Evolutionary conservation across 768 basidiomycete species (phyloP).

Genomic region (Mycena rebaudengoi): DNA sequence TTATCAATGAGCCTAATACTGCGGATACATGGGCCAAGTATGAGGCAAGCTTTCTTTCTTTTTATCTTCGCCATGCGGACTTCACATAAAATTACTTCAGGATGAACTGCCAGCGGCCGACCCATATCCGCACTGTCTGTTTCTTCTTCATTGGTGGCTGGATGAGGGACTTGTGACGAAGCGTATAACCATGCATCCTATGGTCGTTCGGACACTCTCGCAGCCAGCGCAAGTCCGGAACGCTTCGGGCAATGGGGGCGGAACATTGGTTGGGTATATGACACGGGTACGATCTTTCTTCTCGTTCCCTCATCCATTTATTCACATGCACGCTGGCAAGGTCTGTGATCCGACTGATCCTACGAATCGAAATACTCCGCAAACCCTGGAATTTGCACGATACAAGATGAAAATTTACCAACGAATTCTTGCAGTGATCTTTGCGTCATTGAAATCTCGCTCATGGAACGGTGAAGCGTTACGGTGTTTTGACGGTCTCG

Average conservation of each 20-base stretch:
- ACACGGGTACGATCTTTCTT: conserved; percentile 30
- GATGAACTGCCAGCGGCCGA: neutral
- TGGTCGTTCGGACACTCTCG: conserved; percentile 35
- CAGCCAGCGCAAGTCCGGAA: conserved; percentile 39
- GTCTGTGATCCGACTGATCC: conserved; percentile 31
- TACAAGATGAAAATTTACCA: conserved; percentile 41
- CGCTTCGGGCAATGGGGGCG: conserved; percentile 43
- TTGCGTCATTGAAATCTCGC: conserved; percentile 24
- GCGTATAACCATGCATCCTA: conserved; percentile 33
- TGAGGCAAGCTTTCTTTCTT: too few species aligned
- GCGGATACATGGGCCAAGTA: too few species aligned
- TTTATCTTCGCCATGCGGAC: too few species aligned
- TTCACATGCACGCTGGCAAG: conserved; percentile 26
- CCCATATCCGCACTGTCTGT: neutral
- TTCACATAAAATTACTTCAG: too few species aligned
- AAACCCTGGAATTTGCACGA: conserved; percentile 34
- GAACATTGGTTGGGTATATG: conserved; percentile 39
- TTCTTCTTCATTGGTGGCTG: too few species aligned
- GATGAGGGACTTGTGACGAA: neutral
- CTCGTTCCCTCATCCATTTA: conserved; percentile 23
- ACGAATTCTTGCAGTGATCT: conserved; percentile 31
- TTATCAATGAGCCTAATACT: too few species aligned
- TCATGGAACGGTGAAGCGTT: conserved; percentile 33
- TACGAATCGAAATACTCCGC: conserved; percentile 24
- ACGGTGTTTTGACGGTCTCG: conserved; percentile 29